phyloP scores from a whole-genome alignment of 2,329 filamentous ascomycete species.

The Ascochyta rabiei region DNA sequence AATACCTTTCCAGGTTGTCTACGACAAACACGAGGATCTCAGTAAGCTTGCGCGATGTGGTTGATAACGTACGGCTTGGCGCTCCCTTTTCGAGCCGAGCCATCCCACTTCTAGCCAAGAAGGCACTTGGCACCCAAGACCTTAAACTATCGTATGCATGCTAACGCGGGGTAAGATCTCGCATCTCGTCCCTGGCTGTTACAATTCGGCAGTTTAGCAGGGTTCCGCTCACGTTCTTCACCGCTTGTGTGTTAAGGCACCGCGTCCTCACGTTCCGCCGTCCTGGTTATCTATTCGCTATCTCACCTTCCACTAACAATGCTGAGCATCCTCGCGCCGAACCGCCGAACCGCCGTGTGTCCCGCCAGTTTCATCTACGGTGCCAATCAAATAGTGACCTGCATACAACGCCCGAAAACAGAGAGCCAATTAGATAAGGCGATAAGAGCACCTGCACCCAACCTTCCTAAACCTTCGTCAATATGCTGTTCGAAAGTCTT shows the following conservation, averaged over 20 bases:
- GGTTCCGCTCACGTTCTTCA: neutral
- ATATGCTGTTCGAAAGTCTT: slow-evolving; percentile 20
- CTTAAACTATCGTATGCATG: neutral
- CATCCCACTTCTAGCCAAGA: slow-evolving; percentile 1
- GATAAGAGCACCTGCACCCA: slow-evolving; percentile 38
- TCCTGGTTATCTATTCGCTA: slow-evolving; percentile 29
- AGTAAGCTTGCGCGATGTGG: slow-evolving; percentile 3
- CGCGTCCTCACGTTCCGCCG: slow-evolving; percentile 28
- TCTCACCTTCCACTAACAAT: slow-evolving; percentile 13
- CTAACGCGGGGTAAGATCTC: slow-evolving; percentile 15
- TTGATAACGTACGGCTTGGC: slow-evolving; percentile 8
- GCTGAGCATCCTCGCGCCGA: slow-evolving; percentile 22
- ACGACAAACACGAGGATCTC: neutral
- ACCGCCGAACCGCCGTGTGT: slow-evolving; percentile 26
- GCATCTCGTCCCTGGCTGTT: slow-evolving; percentile 1
- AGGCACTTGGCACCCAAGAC: slow-evolving; percentile 2
- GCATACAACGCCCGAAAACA: slow-evolving; percentile 14
- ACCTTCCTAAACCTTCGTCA: slow-evolving; percentile 15
- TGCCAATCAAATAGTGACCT: slow-evolving; percentile 36
- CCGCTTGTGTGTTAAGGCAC: neutral
- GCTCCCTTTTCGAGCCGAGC: slow-evolving; percentile 10
- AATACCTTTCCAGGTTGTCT: neutral
- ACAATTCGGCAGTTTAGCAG: slow-evolving; percentile 3
- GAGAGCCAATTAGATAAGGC: slow-evolving; percentile 32
- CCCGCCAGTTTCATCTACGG: slow-evolving; percentile 21